These are phyloP conservation scores for Exophiala phaeomuriformis DNA, from an alignment of 2,329 filamentous ascomycete genomes.

Conservation along the genomic window DNA sequence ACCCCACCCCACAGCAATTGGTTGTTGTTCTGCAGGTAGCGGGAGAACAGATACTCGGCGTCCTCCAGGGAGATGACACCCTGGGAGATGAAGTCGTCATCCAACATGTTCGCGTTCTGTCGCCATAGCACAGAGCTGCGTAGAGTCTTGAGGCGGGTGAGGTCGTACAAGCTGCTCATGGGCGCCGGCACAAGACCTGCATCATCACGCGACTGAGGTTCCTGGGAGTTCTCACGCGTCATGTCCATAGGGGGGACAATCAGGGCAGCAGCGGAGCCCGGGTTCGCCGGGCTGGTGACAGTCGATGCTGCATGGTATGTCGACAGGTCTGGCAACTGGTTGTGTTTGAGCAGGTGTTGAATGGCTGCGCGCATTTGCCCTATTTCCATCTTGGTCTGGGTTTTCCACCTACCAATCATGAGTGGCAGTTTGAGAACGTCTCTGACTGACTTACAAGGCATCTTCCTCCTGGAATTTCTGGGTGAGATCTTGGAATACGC, in stretches of 20 bases:
- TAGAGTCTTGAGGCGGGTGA: slow-evolving; percentile 49
- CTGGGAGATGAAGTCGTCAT: slow-evolving; percentile 45
- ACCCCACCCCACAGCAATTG: slow-evolving; percentile 48
- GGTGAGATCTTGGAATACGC: slow-evolving; percentile 50
- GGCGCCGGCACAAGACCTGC: slow-evolving; percentile 32
- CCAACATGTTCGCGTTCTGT: background rate
- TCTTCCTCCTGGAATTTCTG: slow-evolving; percentile 51
- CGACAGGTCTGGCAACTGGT: slow-evolving; percentile 36
- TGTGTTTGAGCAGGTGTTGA: slow-evolving; percentile 39
- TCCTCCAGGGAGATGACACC: slow-evolving; percentile 43
- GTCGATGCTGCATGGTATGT: background rate
- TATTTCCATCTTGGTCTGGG: slow-evolving; percentile 37
- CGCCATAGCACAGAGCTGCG: slow-evolving; percentile 24
- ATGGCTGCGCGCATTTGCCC: slow-evolving; percentile 41
- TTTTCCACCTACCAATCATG: slow-evolving; percentile 38
- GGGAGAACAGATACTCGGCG: slow-evolving; percentile 46
- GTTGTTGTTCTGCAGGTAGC: slow-evolving; percentile 47
- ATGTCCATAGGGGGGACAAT: slow-evolving; percentile 3
- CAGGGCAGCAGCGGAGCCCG: background rate
- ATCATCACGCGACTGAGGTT: slow-evolving; percentile 2
- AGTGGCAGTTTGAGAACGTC: slow-evolving; percentile 5
- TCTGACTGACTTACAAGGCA: slow-evolving; percentile 38
- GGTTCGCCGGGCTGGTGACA: background rate
- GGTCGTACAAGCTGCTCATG: slow-evolving; percentile 39
- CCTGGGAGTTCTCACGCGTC: slow-evolving; percentile 3